phyloP scores from a whole-genome alignment of 441 rosid species.

The Adansonia madagascariensis region DNA sequence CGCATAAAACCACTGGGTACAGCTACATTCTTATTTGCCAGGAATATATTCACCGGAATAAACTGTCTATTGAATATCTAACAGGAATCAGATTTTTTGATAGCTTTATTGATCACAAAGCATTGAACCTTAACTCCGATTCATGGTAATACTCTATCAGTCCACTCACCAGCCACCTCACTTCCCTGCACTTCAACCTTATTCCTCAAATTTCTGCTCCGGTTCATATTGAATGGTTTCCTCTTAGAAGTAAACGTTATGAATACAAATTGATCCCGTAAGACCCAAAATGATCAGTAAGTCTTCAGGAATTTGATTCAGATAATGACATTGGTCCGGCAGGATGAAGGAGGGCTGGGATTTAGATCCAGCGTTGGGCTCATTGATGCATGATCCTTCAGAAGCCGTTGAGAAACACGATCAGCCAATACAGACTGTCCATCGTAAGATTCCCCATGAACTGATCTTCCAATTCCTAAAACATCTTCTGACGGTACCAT shows the following conservation, averaged over 20 bases:
- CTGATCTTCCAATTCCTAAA: constrained; percentile 47
- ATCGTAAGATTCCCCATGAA: constrained; percentile 45
- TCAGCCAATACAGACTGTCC: constrained; percentile 68
- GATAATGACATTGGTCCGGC: constrained; percentile 40
- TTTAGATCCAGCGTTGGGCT: constrained; percentile 57
- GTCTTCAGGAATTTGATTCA: constrained; percentile 20
- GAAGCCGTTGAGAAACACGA: constrained; percentile 63
- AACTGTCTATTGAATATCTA: not conserved
- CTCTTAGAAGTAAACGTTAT: constrained; percentile 33
- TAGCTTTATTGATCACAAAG: constrained; percentile 23
- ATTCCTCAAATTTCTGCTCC: constrained; percentile 31
- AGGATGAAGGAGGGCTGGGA: constrained; percentile 50
- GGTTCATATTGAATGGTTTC: constrained; percentile 31
- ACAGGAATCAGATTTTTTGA: constrained; percentile 6
- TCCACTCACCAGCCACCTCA: constrained; percentile 23
- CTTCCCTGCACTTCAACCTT: constrained; percentile 26
- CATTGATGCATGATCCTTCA: constrained; percentile 52
- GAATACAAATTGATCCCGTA: constrained; percentile 8
- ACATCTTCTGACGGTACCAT: constrained; percentile 45
- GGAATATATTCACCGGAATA: constrained; percentile 21
- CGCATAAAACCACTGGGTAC: constrained; percentile 15
- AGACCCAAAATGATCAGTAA: constrained; percentile 25
- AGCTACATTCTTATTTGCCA: constrained; percentile 32
- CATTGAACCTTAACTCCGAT: constrained; percentile 18
- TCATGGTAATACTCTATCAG: constrained; percentile 18